Conservation (phyloP, 495 filamentous ascomycete genomes). For the Penicillium roqueforti region DNA sequence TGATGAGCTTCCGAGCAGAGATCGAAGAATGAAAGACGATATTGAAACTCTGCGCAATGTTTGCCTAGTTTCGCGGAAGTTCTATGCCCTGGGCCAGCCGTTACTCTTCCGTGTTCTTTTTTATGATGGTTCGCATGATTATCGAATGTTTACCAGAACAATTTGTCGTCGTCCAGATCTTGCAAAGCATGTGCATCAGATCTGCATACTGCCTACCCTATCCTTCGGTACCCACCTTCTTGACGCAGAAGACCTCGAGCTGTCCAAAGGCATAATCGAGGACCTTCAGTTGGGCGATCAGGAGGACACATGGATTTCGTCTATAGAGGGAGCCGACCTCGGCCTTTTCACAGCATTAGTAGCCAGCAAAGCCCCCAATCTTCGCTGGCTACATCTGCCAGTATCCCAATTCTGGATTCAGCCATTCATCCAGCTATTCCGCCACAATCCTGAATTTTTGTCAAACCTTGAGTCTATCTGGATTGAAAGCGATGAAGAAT, state of each 20-base stretch:
- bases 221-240: background rate
- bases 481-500: conserved; percentile 3
- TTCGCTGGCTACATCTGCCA: conserved; percentile 16
- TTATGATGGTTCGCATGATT: conserved; percentile 5
- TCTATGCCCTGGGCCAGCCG: conserved; percentile 24
- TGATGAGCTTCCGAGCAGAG: background rate
- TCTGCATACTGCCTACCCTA: background rate
- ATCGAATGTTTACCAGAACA: conserved; percentile 11
- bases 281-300: background rate
- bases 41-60: conserved; percentile 8
- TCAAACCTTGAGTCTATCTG: conserved; percentile 16
- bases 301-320: background rate
- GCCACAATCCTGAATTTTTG: conserved; percentile 16
- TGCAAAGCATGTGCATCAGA: conserved; percentile 15
- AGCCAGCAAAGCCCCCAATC: conserved; percentile 22
- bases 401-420: conserved; percentile 5
- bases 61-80: conserved; percentile 23
- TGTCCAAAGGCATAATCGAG: background rate
- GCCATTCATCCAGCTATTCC: conserved; percentile 15
- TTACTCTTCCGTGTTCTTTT: conserved; percentile 17
- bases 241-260: background rate
- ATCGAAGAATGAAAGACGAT: background rate
- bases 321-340: conserved; percentile 8
- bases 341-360: conserved; percentile 17
- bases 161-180: conserved; percentile 19